These are phyloP conservation scores for Earliella scabrosa DNA, from an alignment of 1,284 basidiomycete genomes.

Conservation along the genomic window DNA sequence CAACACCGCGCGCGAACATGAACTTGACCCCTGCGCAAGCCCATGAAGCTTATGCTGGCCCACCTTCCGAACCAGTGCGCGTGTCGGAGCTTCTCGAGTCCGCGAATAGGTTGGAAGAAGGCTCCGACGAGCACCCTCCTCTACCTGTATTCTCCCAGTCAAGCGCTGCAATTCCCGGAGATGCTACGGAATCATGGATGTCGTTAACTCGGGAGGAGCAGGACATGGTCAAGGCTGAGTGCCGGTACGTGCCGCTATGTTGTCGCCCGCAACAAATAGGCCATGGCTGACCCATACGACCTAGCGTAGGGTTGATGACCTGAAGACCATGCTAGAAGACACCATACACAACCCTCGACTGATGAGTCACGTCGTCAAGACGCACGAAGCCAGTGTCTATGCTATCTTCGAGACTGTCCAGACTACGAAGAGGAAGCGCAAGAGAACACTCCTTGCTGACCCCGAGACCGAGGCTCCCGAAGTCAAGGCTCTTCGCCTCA, in stretches of 20 bases:
- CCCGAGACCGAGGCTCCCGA: slow-evolving; percentile 43
- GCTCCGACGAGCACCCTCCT: slow-evolving; percentile 5
- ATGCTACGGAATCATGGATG: slow-evolving; percentile 19
- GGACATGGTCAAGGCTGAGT: slow-evolving; percentile 32
- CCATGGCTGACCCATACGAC: neutral
- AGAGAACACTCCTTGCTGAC: slow-evolving; percentile 39
- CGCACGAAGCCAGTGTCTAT: slow-evolving; percentile 54
- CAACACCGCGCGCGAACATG: too few species aligned
- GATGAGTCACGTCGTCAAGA: slow-evolving; percentile 57
- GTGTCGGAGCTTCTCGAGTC: slow-evolving; percentile 31
- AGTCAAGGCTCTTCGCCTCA: slow-evolving; percentile 49
- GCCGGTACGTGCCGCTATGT: slow-evolving; percentile 32
- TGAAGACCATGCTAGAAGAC: slow-evolving; percentile 49
- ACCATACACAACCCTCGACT: slow-evolving; percentile 60
- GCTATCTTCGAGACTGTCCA: slow-evolving; percentile 50
- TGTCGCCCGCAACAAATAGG: too few species aligned
- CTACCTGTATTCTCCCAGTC: slow-evolving; percentile 17
- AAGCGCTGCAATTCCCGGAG: slow-evolving; percentile 8
- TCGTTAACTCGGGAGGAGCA: slow-evolving; percentile 21
- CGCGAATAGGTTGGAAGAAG: slow-evolving; percentile 21
- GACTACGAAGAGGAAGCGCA: slow-evolving; percentile 49
- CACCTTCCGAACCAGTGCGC: slow-evolving; percentile 35
- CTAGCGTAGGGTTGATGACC: slow-evolving; percentile 55
- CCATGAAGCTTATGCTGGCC: slow-evolving; percentile 40
- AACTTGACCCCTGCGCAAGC: slow-evolving; percentile 31